Evolutionary conservation across 176 grass and related monocot species (phyloP).

Genomic region (Zea mays): DNA sequence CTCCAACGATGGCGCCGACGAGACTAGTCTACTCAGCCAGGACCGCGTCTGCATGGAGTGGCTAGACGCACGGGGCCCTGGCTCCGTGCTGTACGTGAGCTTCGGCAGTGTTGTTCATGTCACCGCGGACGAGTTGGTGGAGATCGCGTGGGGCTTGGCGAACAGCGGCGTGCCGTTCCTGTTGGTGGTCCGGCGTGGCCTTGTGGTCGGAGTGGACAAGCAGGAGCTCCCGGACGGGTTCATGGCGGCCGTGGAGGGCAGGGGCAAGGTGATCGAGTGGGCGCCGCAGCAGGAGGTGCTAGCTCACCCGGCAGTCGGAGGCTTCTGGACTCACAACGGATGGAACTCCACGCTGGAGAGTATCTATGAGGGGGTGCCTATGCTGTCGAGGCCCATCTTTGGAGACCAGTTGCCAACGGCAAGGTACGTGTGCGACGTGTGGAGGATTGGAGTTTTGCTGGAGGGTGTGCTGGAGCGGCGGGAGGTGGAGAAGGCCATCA

Average conservation of each 20-base stretch:
- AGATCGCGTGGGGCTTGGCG: neutral
- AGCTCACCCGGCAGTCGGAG: constrained; percentile 1
- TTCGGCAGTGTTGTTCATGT: constrained; percentile 27
- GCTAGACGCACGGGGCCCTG: neutral
- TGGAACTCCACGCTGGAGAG: constrained; percentile 45
- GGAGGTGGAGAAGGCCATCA: neutral
- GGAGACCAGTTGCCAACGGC: constrained; percentile 18
- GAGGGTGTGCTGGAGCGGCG: constrained; percentile 18
- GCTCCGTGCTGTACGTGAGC: constrained; percentile 33
- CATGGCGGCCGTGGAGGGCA: neutral
- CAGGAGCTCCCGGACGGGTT: constrained; percentile 2
- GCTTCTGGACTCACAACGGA: constrained; percentile 38
- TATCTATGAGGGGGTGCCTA: constrained; percentile 26
- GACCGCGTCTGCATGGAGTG: constrained; percentile 30
- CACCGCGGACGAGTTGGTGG: neutral
- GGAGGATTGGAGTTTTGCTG: neutral
- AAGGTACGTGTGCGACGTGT: neutral
- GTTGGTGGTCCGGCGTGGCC: constrained; percentile 15
- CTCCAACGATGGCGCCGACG: too few species aligned
- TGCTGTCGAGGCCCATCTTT: constrained; percentile 22
- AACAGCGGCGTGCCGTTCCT: constrained; percentile 21
- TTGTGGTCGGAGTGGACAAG: neutral
- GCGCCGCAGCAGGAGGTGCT: constrained; percentile 41
- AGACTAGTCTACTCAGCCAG: neutral
- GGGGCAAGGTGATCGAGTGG: constrained; percentile 28